Evolutionary conservation across 2,329 filamentous ascomycete species (phyloP).

Genomic region (Aspergillus eucalypticola): DNA sequence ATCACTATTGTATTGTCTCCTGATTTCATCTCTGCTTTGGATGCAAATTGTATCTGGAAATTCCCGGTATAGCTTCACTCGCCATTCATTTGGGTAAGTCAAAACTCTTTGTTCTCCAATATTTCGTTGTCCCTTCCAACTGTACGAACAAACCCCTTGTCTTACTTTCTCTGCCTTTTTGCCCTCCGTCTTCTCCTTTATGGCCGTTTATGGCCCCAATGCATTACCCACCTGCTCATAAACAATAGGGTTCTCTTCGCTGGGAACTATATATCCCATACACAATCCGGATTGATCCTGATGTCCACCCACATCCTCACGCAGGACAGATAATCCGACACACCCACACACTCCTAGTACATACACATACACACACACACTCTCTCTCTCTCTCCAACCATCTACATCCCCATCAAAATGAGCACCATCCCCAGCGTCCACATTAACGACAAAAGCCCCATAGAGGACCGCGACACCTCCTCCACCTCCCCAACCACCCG

Average conservation of each 20-base stretch:
- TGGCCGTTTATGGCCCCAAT: neutral
- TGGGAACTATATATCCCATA: neutral
- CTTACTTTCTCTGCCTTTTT: neutral
- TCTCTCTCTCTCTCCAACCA: neutral
- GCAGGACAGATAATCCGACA: neutral
- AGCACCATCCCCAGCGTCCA: conserved; percentile 22
- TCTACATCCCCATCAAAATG: too few species aligned
- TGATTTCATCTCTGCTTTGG: neutral
- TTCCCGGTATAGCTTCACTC: neutral
- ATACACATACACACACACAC: too few species aligned
- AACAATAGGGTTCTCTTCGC: neutral
- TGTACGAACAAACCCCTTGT: neutral
- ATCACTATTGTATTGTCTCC: neutral
- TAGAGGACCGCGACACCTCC: conserved; percentile 16
- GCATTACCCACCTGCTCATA: neutral
- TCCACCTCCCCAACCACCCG: conserved; percentile 24
- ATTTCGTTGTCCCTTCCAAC: neutral
- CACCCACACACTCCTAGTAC: neutral
- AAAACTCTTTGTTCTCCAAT: neutral
- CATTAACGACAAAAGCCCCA: conserved; percentile 23
- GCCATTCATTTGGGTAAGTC: neutral
- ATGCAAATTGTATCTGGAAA: neutral
- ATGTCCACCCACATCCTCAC: neutral
- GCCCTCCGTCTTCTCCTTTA: neutral
- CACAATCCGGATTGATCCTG: neutral